phyloP scores from a whole-genome alignment of 345 rosid species.

The Eucalyptus melliodora region DNA sequence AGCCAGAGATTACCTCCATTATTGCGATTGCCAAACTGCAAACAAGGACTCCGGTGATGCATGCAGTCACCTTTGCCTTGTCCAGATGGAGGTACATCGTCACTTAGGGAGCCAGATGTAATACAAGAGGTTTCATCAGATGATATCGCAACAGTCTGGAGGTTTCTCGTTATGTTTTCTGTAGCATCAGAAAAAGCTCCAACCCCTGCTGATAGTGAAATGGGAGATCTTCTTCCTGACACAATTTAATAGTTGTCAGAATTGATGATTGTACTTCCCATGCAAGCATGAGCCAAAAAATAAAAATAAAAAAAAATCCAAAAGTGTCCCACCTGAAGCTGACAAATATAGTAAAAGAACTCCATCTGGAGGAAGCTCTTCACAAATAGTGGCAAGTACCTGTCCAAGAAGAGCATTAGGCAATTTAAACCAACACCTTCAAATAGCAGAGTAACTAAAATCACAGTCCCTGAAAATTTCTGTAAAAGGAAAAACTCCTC shows the following conservation, averaged over 20 bases:
- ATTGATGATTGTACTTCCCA: background rate
- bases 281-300: background rate
- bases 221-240: slow-evolving; percentile 41
- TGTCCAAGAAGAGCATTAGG: slow-evolving; percentile 9
- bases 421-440: background rate
- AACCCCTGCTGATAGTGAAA: slow-evolving; percentile 26
- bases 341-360: slow-evolving; percentile 76
- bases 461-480: background rate
- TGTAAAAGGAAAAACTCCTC: background rate
- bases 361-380: slow-evolving; percentile 82
- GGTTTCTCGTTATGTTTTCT: slow-evolving; percentile 38
- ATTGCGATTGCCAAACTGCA: slow-evolving; percentile 68
- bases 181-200: slow-evolving; percentile 26
- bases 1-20: slow-evolving; percentile 50
- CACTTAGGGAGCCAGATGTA: slow-evolving; percentile 21
- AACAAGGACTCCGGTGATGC: slow-evolving; percentile 19
- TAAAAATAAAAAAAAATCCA: background rate
- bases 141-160: slow-evolving; percentile 28
- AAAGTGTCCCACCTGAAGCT: slow-evolving; percentile 57
- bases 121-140: slow-evolving; percentile 31
- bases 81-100: slow-evolving; percentile 19
- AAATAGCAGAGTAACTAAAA: background rate
- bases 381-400: slow-evolving; percentile 84
- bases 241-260: slow-evolving; percentile 5
- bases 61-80: slow-evolving; percentile 33